These are phyloP conservation scores for Ilex asprella DNA, from an alignment of 257 asterid genomes.

Conservation along the genomic window DNA sequence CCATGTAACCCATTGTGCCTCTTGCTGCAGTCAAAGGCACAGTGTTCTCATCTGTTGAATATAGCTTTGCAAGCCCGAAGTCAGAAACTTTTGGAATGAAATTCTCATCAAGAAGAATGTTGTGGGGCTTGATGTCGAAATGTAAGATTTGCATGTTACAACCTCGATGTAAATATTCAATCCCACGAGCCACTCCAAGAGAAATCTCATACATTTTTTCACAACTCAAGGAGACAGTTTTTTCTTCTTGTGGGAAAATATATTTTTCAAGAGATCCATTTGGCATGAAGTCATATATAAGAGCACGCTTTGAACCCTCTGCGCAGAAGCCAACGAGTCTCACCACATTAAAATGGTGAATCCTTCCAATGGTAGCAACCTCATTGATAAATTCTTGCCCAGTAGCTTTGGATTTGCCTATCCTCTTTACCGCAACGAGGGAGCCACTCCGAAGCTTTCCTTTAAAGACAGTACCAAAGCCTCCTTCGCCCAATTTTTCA, in stretches of 20 bases:
- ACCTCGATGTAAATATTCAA: slow-evolving; percentile 34
- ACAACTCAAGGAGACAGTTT: slow-evolving; percentile 17
- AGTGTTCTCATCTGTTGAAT: slow-evolving; percentile 20
- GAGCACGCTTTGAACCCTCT: slow-evolving; percentile 30
- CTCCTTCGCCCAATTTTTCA: slow-evolving; percentile 42
- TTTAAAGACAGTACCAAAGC: slow-evolving; percentile 37
- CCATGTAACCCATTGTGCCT: slow-evolving; percentile 38
- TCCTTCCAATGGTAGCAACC: slow-evolving; percentile 36
- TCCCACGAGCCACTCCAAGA: not conserved
- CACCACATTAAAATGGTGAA: slow-evolving; percentile 32
- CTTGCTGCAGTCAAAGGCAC: slow-evolving; percentile 22
- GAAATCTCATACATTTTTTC: slow-evolving; percentile 32
- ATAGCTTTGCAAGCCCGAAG: slow-evolving; percentile 31
- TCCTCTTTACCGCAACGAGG: slow-evolving; percentile 39
- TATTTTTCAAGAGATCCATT: slow-evolving; percentile 39
- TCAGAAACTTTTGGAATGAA: slow-evolving; percentile 35
- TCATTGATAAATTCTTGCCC: slow-evolving; percentile 37
- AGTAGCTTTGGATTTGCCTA: slow-evolving; percentile 19
- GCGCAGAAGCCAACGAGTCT: slow-evolving; percentile 43
- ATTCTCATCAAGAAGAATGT: too few species aligned
- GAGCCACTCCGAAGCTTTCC: slow-evolving; percentile 52
- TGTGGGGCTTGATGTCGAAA: slow-evolving; percentile 23
- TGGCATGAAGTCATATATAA: slow-evolving; percentile 38
- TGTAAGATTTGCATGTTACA: slow-evolving; percentile 31
- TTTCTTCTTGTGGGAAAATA: slow-evolving; percentile 12